phyloP scores from a whole-genome alignment of 805 yeast species.

The Limtongozyma cylindracea region DNA sequence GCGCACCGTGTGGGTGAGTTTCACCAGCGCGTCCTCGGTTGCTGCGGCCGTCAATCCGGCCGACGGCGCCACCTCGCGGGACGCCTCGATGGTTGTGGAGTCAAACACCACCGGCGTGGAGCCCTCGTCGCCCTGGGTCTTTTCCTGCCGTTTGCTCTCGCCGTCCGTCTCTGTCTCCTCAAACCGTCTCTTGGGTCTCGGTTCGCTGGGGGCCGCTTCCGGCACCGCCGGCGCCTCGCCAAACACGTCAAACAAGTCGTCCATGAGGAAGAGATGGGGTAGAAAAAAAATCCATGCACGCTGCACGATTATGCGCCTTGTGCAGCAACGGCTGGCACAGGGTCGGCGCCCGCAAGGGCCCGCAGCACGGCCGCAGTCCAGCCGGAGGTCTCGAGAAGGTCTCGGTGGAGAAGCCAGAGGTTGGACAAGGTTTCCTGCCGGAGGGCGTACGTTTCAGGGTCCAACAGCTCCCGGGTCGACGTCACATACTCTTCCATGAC shows the following conservation, averaged over 20 bases:
- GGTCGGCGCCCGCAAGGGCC: too few relatives aligned
- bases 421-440: too few relatives aligned
- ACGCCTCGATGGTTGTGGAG: constrained; percentile 84
- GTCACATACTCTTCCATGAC: too few relatives aligned
- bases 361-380: too few relatives aligned
- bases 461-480: too few relatives aligned
- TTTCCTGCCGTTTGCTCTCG: constrained; percentile 1
- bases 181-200: neutral
- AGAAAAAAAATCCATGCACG: too few relatives aligned
- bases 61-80: constrained; percentile 69
- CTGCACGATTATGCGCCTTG: too few relatives aligned
- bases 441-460: too few relatives aligned
- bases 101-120: constrained; percentile 66
- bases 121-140: constrained; percentile 5
- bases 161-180: constrained; percentile 4
- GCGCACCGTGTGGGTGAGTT: constrained; percentile 78
- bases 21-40: constrained; percentile 10
- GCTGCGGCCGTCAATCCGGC: constrained; percentile 27
- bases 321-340: too few relatives aligned
- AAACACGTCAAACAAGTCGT: constrained; percentile 39
- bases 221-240: constrained; percentile 21
- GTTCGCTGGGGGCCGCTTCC: constrained; percentile 1
- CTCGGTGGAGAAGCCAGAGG: too few relatives aligned
- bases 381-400: too few relatives aligned
- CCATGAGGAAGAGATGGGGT: too few relatives aligned